Percentiles rank a stretch among this genome's conserved stretches.
Evolutionary conservation across 768 basidiomycete genomes (phyloP).

Genomic region (Candolleomyces efflorescens): DNA sequence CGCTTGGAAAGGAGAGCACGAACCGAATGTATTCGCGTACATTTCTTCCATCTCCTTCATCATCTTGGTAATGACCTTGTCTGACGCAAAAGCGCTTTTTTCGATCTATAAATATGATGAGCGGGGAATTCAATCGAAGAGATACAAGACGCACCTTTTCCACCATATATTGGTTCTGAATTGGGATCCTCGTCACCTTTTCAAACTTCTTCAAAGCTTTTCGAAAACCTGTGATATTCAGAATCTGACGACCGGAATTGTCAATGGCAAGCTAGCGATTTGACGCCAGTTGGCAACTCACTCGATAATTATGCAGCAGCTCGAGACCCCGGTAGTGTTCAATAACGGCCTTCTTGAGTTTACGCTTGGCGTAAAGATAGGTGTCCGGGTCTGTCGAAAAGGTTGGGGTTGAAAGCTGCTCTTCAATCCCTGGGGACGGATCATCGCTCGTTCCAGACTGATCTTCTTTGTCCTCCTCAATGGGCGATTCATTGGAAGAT

Average conservation of each 20-base stretch:
- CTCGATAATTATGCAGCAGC: conserved; percentile 84
- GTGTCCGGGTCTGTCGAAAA: conserved; percentile 58
- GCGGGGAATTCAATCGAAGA: neutral
- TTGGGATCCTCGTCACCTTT: conserved; percentile 71
- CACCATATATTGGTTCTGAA: conserved; percentile 72
- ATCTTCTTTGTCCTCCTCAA: neutral
- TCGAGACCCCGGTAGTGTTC: conserved; percentile 85
- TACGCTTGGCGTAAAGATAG: conserved; percentile 81
- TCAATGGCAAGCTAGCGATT: neutral
- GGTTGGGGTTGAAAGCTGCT: neutral
- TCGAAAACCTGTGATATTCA: conserved; percentile 88
- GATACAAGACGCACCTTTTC: conserved; percentile 53
- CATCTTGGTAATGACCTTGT: conserved; percentile 56
- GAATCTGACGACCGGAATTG: conserved; percentile 39
- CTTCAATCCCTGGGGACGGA: neutral
- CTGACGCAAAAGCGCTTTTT: conserved; percentile 61
- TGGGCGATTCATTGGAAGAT: neutral
- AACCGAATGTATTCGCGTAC: conserved; percentile 76
- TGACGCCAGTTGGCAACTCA: conserved; percentile 26
- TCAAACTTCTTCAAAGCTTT: conserved; percentile 86
- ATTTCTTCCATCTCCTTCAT: conserved; percentile 72
- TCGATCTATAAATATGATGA: conserved; percentile 45
- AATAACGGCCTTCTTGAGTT: conserved; percentile 75
- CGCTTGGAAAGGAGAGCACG: conserved; percentile 20
- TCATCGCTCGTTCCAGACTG: neutral